A percentile compares a stretch with the other conserved stretches of the same genome.
Evolutionary conservation across 2,329 filamentous ascomycete genomes (phyloP).

Genomic region (Keithomyces neogunnii): DNA sequence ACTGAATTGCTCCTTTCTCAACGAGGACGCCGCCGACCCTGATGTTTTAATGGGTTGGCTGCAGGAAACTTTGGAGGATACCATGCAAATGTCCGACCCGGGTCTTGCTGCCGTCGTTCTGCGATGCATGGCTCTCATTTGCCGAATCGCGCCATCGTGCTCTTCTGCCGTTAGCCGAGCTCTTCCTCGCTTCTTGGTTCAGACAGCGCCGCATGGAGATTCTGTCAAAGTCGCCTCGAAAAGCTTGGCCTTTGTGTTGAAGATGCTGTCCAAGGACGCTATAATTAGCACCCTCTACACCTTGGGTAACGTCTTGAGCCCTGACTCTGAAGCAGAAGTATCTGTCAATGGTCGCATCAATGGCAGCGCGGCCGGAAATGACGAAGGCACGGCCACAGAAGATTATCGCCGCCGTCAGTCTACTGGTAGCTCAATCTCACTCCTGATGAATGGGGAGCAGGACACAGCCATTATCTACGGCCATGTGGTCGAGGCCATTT

Average conservation of each 20-base stretch:
- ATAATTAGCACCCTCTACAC: conserved; percentile 94
- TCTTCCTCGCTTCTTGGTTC: conserved; percentile 80
- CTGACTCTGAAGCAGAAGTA: conserved; percentile 48
- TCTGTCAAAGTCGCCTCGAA: conserved; percentile 73
- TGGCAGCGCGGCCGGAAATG: conserved; percentile 29
- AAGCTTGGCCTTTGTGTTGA: conserved; percentile 74
- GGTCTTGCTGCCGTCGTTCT: conserved; percentile 70
- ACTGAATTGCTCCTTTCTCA: conserved; percentile 74
- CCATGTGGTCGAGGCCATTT: conserved; percentile 92
- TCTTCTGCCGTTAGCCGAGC: conserved; percentile 70
- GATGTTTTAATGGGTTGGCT: conserved; percentile 79
- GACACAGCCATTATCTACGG: conserved; percentile 70
- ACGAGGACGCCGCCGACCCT: conserved; percentile 71
- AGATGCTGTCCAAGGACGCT: conserved; percentile 79
- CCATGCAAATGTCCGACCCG: conserved; percentile 73
- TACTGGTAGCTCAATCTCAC: conserved; percentile 69
- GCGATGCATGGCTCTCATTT: conserved; percentile 73
- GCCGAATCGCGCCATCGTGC: conserved; percentile 62
- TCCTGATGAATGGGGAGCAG: conserved; percentile 67
- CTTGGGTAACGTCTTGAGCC: conserved; percentile 88
- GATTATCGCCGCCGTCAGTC: conserved; percentile 49
- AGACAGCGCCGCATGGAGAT: conserved; percentile 61
- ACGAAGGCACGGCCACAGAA: conserved; percentile 24
- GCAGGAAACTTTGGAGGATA: conserved; percentile 70
- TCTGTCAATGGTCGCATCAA: conserved; percentile 41